Base-by-base conservation (phyloP, 257 asterid species). In the Solanum verrucosum region DNA sequence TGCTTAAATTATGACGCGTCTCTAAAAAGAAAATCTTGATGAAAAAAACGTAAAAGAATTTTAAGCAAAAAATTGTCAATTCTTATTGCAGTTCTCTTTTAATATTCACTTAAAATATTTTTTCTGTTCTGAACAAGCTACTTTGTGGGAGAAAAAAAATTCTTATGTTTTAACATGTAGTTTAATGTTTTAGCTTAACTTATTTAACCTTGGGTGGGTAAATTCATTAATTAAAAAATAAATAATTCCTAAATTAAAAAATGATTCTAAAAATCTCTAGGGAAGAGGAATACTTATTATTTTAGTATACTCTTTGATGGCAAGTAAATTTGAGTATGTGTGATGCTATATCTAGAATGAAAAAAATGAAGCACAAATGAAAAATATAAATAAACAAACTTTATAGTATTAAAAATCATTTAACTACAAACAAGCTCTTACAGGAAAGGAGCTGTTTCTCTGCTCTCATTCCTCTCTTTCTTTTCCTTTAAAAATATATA, bases 61-160 rank as follows among this genome's bases (percentile, higher is more conserved):
- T 2, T 72, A 33, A 5, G 6, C 1, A 33, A 72, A 16, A 4
- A 72, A 9, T 34, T 13, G 0, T 2, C 3, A 34, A 0, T 16
- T 33, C 1, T 2, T 7, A 7, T 71, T 25, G 1, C 7, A 31
- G 1, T 71, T 71, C 5, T 29, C 38, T 27, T 13, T 68, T 1
- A 67, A 67, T 25, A 29, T 70, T 70, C 11, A 6, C 33, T 71
- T 9, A 15, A 16, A 71, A 7, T 72, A 72, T 33, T 16, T 4
- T 72, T 3, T 0, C 18, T 44, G 52, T 15, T 0, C 52, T 44
- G 5, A 44, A 44, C 16, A 44, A 44, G 1, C 20, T 27, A 7
- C 11, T 70, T 67, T 7, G 23, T 3, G 11, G 1, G 23, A 27
- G 23, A 49, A 49, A 49, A 15, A 46, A 49, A 5, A 49, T 0